These are phyloP conservation scores for Saitozyma sp. DNA, from an alignment of 768 basidiomycete genomes.

Conservation along the genomic window DNA sequence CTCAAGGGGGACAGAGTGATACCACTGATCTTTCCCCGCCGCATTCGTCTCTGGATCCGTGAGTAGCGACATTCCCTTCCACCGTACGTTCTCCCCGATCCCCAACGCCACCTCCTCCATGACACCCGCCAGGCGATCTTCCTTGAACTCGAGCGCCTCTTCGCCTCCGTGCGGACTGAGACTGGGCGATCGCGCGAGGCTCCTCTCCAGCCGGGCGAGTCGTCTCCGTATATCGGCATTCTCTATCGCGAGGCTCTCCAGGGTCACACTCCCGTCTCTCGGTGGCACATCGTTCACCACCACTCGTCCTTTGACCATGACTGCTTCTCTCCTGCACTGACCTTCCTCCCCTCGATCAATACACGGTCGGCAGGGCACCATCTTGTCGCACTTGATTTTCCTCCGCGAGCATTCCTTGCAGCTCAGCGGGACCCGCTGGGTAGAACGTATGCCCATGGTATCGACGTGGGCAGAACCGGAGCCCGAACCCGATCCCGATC, in stretches of 20 bases:
- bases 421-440: conserved; percentile 1
- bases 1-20: background rate
- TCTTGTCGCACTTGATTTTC: conserved; percentile 5
- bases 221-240: background rate
- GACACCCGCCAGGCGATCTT: background rate
- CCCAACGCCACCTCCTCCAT: conserved; percentile 6
- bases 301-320: conserved; percentile 3
- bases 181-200: background rate
- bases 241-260: background rate
- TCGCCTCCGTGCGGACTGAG: background rate
- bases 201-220: background rate
- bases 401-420: conserved; percentile 1
- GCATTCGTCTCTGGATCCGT: background rate
- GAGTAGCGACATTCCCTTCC: background rate
- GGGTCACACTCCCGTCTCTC: background rate
- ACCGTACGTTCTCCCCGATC: background rate
- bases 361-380: conserved; percentile 1
- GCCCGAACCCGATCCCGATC: too few relatives aligned
- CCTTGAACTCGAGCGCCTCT: background rate
- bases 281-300: background rate
- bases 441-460: background rate
- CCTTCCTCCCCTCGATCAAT: conserved; percentile 1
- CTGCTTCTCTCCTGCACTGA: background rate
- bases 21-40: background rate
- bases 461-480: too few relatives aligned